Percentiles rank a stretch among this genome's conserved stretches.
phyloP scores from a whole-genome alignment of 495 filamentous ascomycete species.

The Schizothecium vesticola region DNA sequence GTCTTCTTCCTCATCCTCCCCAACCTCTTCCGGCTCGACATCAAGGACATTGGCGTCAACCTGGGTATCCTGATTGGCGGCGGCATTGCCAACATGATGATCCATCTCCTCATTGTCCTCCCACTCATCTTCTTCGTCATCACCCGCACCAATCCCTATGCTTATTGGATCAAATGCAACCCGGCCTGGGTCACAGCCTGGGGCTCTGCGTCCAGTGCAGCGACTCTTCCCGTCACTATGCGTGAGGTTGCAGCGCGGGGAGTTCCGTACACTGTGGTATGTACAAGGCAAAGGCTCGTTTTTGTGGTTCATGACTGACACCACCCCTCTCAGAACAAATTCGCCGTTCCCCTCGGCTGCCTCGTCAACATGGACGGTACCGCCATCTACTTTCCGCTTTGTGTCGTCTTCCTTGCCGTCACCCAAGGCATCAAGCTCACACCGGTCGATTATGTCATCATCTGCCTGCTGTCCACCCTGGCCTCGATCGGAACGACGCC shows the following conservation, averaged over 20 bases:
- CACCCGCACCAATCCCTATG: slow-evolving; percentile 21
- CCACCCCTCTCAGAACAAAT: slow-evolving; percentile 9
- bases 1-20: slow-evolving; percentile 34
- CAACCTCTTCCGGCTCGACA: slow-evolving; percentile 29
- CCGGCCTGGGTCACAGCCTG: slow-evolving; percentile 29
- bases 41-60: slow-evolving; percentile 26
- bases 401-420: slow-evolving; percentile 29
- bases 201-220: slow-evolving; percentile 27
- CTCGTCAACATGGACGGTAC: slow-evolving; percentile 34
- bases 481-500: slow-evolving; percentile 32
- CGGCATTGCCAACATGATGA: slow-evolving; percentile 20
- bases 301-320: neutral
- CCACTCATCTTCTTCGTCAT: slow-evolving; percentile 24
- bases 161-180: slow-evolving; percentile 25
- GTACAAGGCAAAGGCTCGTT: neutral
- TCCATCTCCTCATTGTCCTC: slow-evolving; percentile 28
- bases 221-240: slow-evolving; percentile 27
- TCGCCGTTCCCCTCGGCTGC: slow-evolving; percentile 25
- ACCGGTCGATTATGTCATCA: slow-evolving; percentile 26
- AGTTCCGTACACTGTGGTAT: slow-evolving; percentile 16
- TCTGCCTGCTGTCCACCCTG: slow-evolving; percentile 28
- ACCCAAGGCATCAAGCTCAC: slow-evolving; percentile 26
- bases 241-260: slow-evolving; percentile 11
- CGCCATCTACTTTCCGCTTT: slow-evolving; percentile 29
- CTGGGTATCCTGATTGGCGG: slow-evolving; percentile 29